Conservation (phyloP, 352 stramenopile species). For the Salisapilia sapeloensis region DNA sequence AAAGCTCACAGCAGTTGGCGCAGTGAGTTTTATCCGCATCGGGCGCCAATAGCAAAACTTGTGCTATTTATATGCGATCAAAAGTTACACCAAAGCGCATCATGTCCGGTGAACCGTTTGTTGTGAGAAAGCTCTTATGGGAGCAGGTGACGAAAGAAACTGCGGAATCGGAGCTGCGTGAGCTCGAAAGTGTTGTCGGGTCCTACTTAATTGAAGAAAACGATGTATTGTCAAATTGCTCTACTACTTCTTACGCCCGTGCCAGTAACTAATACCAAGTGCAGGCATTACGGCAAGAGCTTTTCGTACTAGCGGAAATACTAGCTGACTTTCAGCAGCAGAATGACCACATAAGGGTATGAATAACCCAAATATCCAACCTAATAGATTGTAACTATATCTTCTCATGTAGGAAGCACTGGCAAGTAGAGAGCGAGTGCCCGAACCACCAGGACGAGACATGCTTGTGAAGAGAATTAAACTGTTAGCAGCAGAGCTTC, state of each 20-base stretch:
- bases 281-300: slow-evolving; percentile 34
- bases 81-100: slow-evolving; percentile 2
- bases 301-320: slow-evolving; percentile 49
- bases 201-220: slow-evolving; percentile 55
- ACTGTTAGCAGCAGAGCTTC: slow-evolving; percentile 24
- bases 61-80: too few relatives aligned
- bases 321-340: slow-evolving; percentile 63
- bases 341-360: slow-evolving; percentile 56
- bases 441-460: slow-evolving; percentile 38
- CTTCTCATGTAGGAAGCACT: slow-evolving; percentile 25
- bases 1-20: too few relatives aligned
- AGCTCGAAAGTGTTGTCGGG: slow-evolving; percentile 39
- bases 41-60: too few relatives aligned
- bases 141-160: slow-evolving; percentile 44
- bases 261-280: background rate
- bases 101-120: slow-evolving; percentile 41
- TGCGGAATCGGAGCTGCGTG: slow-evolving; percentile 30
- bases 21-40: too few relatives aligned
- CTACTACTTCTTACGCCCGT: background rate
- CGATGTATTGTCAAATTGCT: background rate
- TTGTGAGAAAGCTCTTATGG: slow-evolving; percentile 53
- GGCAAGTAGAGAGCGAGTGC: slow-evolving; percentile 19
- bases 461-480: slow-evolving; percentile 66
- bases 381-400: background rate
- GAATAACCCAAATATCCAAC: slow-evolving; percentile 1